Conservation (phyloP, 768 basidiomycete genomes). For the Hypholoma fasciculare region DNA sequence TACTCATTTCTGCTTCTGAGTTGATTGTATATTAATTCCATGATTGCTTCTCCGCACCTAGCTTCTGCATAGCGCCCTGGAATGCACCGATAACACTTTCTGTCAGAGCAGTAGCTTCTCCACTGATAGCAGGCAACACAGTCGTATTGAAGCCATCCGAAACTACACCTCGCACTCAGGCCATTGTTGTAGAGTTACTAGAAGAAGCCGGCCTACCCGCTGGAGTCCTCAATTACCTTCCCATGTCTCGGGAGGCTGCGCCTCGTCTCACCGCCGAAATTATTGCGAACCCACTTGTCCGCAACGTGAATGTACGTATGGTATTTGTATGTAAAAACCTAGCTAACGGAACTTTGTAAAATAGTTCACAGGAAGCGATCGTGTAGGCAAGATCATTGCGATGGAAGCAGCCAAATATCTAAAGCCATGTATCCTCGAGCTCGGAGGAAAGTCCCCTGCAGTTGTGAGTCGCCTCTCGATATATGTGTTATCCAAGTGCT, state of each 20-base stretch:
- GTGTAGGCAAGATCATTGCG: constrained; percentile 53
- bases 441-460: constrained; percentile 55
- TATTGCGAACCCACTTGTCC: constrained; percentile 53
- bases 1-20: too few relatives aligned
- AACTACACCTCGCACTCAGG: constrained; percentile 45
- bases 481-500: not conserved
- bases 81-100: constrained; percentile 50
- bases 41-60: constrained; percentile 17
- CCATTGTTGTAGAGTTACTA: constrained; percentile 45
- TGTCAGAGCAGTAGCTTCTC: constrained; percentile 42
- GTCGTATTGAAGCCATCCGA: constrained; percentile 56
- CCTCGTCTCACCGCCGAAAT: constrained; percentile 48
- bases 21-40: not conserved
- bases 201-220: constrained; percentile 60
- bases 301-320: constrained; percentile 49
- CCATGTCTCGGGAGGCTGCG: constrained; percentile 41
- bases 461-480: constrained; percentile 34
- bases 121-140: constrained; percentile 57
- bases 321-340: not conserved
- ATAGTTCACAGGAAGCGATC: constrained; percentile 58
- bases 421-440: constrained; percentile 56
- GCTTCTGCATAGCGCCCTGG: constrained; percentile 57
- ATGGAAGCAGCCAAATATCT: constrained; percentile 54
- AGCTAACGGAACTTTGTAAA: not conserved
- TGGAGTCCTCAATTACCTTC: constrained; percentile 59